phyloP scores from a whole-genome alignment of 495 filamentous ascomycete species.

The Baudoinia panamericana region DNA sequence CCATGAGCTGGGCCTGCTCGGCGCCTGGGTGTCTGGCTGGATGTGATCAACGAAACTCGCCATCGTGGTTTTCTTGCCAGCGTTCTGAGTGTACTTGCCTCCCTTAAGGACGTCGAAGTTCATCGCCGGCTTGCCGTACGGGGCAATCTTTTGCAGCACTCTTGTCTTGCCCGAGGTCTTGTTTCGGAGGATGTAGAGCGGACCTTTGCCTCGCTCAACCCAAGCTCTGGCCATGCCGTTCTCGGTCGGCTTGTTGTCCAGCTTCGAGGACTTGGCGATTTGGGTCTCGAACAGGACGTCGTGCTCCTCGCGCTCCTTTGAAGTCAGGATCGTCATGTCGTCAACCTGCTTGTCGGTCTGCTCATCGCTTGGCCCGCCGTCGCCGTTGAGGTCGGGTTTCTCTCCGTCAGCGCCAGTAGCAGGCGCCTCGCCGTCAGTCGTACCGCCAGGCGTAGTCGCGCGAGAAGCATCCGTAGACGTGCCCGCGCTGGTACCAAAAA shows the following conservation, averaged over 20 bases:
- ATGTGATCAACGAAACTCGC: slow-evolving; percentile 15
- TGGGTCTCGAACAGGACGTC: slow-evolving; percentile 19
- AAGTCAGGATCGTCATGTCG: slow-evolving; percentile 19
- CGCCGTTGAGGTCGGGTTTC: slow-evolving; percentile 12
- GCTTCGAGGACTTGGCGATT: slow-evolving; percentile 18
- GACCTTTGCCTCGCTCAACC: slow-evolving; percentile 20
- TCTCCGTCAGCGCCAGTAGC: slow-evolving; percentile 11
- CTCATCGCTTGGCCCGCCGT: slow-evolving; percentile 9
- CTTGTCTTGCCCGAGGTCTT: slow-evolving; percentile 21
- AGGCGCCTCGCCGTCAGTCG: slow-evolving; percentile 19
- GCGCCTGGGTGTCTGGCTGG: slow-evolving; percentile 1
- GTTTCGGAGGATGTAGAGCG: slow-evolving; percentile 24
- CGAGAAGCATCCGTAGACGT: slow-evolving; percentile 13
- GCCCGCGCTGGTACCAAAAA: slow-evolving; percentile 14
- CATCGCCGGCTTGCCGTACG: slow-evolving; percentile 17
- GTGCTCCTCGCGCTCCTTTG: slow-evolving; percentile 15
- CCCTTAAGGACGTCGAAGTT: slow-evolving; percentile 15
- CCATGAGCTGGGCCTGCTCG: slow-evolving; percentile 4
- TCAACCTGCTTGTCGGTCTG: slow-evolving; percentile 15
- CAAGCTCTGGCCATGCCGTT: slow-evolving; percentile 7
- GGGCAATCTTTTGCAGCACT: slow-evolving; percentile 17
- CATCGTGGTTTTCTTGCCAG: slow-evolving; percentile 7
- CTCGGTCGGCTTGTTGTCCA: slow-evolving; percentile 8
- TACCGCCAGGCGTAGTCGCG: slow-evolving; percentile 22
- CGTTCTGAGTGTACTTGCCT: slow-evolving; percentile 3